Conservation (phyloP, 2,329 filamentous ascomycete species). For the Penicillium expansum region DNA sequence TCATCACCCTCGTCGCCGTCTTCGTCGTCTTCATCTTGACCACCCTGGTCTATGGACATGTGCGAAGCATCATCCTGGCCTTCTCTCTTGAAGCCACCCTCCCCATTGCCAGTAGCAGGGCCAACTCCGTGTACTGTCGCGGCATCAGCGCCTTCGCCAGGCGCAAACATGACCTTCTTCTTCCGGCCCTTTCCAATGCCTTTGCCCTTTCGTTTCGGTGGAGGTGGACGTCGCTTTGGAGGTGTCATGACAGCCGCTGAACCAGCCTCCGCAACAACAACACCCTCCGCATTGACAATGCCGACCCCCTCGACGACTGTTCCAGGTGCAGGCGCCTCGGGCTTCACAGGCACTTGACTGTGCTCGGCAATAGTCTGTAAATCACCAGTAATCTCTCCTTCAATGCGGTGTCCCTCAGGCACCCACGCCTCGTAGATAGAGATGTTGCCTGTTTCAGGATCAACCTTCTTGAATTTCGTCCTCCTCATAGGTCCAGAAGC, state of each 20-base stretch:
- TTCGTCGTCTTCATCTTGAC: slow-evolving; percentile 49
- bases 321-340: slow-evolving; percentile 51
- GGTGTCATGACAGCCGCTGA: slow-evolving; percentile 48
- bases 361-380: slow-evolving; percentile 49
- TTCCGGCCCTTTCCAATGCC: slow-evolving; percentile 75
- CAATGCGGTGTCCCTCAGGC: slow-evolving; percentile 72
- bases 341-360: slow-evolving; percentile 33
- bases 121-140: slow-evolving; percentile 37
- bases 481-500: slow-evolving; percentile 63
- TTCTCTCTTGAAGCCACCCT: slow-evolving; percentile 40
- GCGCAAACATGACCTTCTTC: slow-evolving; percentile 63
- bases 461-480: slow-evolving; percentile 74
- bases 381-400: slow-evolving; percentile 72
- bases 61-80: slow-evolving; percentile 42
- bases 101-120: slow-evolving; percentile 39
- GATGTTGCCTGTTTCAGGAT: slow-evolving; percentile 72
- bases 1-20: slow-evolving; percentile 51
- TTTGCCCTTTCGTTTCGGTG: slow-evolving; percentile 77
- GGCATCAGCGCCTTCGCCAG: slow-evolving; percentile 43
- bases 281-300: slow-evolving; percentile 60
- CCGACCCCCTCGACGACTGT: slow-evolving; percentile 60
- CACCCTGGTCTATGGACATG: slow-evolving; percentile 43
- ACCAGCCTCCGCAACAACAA: slow-evolving; percentile 53
- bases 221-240: slow-evolving; percentile 64
- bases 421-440: slow-evolving; percentile 82